Evolutionary conservation across 139 green algal species (phyloP), one percentile per base, ranked within the genome.

Genomic region (Choricystis sp.): DNA sequence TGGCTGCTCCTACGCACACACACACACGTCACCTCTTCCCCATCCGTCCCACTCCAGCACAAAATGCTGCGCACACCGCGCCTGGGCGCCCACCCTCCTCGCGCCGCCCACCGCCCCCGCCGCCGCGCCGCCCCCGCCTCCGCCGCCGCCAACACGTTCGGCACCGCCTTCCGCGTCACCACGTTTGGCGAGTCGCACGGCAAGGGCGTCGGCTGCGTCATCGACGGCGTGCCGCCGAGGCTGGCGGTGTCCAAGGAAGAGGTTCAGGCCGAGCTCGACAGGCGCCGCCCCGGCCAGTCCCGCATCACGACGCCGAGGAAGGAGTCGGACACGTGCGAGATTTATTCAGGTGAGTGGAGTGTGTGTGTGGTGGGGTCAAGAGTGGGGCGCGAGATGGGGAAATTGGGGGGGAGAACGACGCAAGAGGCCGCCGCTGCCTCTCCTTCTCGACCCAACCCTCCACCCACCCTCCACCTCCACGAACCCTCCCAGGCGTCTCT

Each of bases 131-230:
- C 40, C 16, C 40, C 40, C 40, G 40, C 40, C 9, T 16, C 40
- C 40, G 77, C 74, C 0, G 74, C 78, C 25, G 91, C 84, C 61
- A 95, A 77, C 77, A 93, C 81, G 1, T 97, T 95, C 64, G 92
- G 92, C 23, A 79, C 72, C 19, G 70, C 69, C 26, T 97, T 98
- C 68, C 71, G 90, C 2, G 92, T 99, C 14, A 96, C 88, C 30
- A 99, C 93, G 0, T 99, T 96, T 66, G 93, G 93, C 26, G 92
- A 97, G 63, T 90, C 76, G 0, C 93, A 99, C 49, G 93, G 93
- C 29, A 89, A 90, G 65, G 89, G 85, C 56, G 93, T 99, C 4
- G 93, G 93, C 66, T 98, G 92, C 69, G 83, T 99, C 22, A 78
- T 99, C 19, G 93, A 99, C 69, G 93, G 93, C 49, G 83, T 92